Conservation (phyloP, 257 asterid genomes). For the Paraleonurus japonicus region DNA sequence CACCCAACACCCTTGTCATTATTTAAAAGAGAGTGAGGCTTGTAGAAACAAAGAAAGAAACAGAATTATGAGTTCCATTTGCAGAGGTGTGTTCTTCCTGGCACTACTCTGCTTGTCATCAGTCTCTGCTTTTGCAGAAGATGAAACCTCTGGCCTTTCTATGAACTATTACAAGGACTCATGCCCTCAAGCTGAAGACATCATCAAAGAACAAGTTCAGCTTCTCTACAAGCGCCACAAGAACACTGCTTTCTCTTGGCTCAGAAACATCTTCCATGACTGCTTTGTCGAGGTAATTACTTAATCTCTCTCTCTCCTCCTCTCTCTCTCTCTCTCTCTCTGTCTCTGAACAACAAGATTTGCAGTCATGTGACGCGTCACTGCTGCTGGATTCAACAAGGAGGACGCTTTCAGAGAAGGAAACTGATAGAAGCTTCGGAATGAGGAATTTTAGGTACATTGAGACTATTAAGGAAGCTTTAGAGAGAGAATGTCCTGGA, state of each 20-base stretch:
- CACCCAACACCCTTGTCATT: not conserved
- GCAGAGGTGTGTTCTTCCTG: conserved; percentile 46
- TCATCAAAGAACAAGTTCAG: conserved; percentile 83
- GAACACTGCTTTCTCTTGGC: conserved; percentile 99
- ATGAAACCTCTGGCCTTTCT: conserved; percentile 49
- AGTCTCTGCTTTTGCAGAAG: conserved; percentile 39
- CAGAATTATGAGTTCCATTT: conserved; percentile 36
- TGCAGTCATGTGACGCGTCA: conserved; percentile 97
- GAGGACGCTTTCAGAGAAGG: conserved; percentile 85
- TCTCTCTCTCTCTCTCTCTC: not conserved
- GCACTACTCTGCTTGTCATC: conserved; percentile 36
- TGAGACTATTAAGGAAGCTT: conserved; percentile 81
- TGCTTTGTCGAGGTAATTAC: conserved; percentile 77
- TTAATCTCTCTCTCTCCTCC: not conserved
- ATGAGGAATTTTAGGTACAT: conserved; percentile 94
- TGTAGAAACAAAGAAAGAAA: not conserved
- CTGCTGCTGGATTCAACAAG: conserved; percentile 90
- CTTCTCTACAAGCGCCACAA: conserved; percentile 97
- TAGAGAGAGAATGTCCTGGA: conserved; percentile 96
- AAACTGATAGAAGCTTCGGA: conserved; percentile 90
- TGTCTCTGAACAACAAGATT: not conserved
- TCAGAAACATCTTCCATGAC: conserved; percentile 96
- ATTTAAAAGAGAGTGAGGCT: conserved; percentile 22
- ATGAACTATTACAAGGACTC: conserved; percentile 79
- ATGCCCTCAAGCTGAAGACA: conserved; percentile 96